Evolutionary conservation across 2,329 filamentous ascomycete species (phyloP).

Genomic region (Dactylellina cionopaga): DNA sequence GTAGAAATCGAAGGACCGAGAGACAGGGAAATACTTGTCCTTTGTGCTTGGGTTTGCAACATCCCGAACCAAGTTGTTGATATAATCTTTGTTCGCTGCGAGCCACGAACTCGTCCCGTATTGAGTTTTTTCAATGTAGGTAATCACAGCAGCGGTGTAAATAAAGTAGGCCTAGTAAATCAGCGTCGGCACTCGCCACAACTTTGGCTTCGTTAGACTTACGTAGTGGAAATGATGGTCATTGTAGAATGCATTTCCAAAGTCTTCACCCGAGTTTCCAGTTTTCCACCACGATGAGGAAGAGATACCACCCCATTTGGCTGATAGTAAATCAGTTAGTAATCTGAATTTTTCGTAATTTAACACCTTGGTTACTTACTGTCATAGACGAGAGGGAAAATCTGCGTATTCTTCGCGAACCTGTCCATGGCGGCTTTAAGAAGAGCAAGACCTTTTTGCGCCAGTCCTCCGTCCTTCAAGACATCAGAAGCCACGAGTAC

Average conservation of each 20-base stretch:
- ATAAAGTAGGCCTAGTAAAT: slow-evolving; percentile 77
- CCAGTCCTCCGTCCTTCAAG: slow-evolving; percentile 68
- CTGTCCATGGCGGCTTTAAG: slow-evolving; percentile 74
- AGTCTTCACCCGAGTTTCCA: slow-evolving; percentile 77
- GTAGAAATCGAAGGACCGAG: slow-evolving; percentile 89
- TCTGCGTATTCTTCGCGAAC: slow-evolving; percentile 75
- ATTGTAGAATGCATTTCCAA: slow-evolving; percentile 89
- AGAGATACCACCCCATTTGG: slow-evolving; percentile 81
- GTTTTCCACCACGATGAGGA: slow-evolving; percentile 78
- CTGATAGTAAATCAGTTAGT: slow-evolving; percentile 58
- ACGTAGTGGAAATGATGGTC: slow-evolving; percentile 77
- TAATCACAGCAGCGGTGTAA: slow-evolving; percentile 84
- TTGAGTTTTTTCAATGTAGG: slow-evolving; percentile 61
- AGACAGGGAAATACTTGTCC: slow-evolving; percentile 83
- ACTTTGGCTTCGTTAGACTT: slow-evolving; percentile 51
- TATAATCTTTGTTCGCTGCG: slow-evolving; percentile 80
- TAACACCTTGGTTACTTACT: slow-evolving; percentile 61
- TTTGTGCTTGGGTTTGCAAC: slow-evolving; percentile 76
- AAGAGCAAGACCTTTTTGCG: slow-evolving; percentile 68
- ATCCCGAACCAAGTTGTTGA: slow-evolving; percentile 86
- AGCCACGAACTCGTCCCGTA: slow-evolving; percentile 61
- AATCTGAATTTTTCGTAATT: background rate
- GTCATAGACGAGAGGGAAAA: slow-evolving; percentile 73
- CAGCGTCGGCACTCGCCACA: slow-evolving; percentile 70
- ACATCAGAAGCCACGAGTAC: slow-evolving; percentile 74